Percentiles rank a stretch among this genome's conserved stretches.
These are phyloP conservation scores for Secale cereale DNA, from an alignment of 176 grass and related monocot species.

Conservation along the genomic window DNA sequence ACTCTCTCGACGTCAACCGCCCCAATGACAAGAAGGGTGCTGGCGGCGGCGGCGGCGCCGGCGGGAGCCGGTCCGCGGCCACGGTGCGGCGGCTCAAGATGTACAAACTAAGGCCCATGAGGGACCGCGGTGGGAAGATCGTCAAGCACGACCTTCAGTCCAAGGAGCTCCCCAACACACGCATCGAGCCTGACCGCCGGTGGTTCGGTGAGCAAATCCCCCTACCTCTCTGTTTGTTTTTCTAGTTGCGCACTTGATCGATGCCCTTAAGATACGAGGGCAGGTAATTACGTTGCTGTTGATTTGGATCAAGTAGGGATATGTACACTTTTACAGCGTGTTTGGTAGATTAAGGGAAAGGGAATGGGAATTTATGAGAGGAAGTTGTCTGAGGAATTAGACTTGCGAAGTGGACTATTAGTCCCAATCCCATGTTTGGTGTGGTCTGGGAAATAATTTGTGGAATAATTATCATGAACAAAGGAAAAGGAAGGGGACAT, in stretches of 20 bases:
- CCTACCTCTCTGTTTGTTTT: background rate
- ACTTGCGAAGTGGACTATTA: too few species aligned
- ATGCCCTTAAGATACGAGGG: background rate
- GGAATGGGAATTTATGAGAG: too few species aligned
- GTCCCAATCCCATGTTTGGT: too few species aligned
- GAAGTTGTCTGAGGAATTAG: too few species aligned
- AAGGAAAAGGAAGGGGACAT: too few species aligned
- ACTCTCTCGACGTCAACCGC: conserved; percentile 88
- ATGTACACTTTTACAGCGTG: too few species aligned
- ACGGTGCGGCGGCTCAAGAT: conserved; percentile 35
- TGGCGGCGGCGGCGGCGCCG: conserved; percentile 35
- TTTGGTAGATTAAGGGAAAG: too few species aligned
- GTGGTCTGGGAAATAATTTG: too few species aligned
- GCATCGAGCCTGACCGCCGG: conserved; percentile 73
- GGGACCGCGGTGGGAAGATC: conserved; percentile 59
- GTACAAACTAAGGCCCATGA: conserved; percentile 56
- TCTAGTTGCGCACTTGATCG: background rate
- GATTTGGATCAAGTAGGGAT: background rate
- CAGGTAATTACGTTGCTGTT: background rate
- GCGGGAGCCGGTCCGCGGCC: conserved; percentile 36
- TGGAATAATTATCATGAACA: too few species aligned
- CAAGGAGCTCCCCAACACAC: conserved; percentile 80
- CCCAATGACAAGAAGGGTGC: conserved; percentile 73
- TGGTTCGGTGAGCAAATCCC: conserved; percentile 61
- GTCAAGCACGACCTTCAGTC: conserved; percentile 71